A percentile compares a stretch with the other conserved stretches of the same genome.
These are phyloP conservation scores for Ogataea wickerhamii DNA, from an alignment of 805 yeast species.

Conservation along the genomic window DNA sequence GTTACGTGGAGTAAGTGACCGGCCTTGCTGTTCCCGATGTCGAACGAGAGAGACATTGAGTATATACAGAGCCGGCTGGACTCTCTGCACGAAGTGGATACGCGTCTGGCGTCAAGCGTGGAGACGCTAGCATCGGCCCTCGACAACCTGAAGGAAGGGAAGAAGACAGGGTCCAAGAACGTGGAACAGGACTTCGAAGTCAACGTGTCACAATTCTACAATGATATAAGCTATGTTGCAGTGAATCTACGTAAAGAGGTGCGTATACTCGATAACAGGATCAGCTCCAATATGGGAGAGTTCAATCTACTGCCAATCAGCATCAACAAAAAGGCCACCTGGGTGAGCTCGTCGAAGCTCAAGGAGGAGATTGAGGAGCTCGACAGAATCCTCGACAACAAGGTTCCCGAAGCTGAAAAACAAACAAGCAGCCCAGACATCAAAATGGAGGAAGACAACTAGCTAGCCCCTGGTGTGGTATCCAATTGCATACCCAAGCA, in stretches of 20 bases:
- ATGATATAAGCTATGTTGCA: conserved; percentile 54
- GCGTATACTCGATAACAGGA: conserved; percentile 56
- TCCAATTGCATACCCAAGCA: conserved; percentile 7
- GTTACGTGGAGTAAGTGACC: too few species aligned
- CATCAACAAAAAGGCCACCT: conserved; percentile 67
- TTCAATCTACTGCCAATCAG: conserved; percentile 58
- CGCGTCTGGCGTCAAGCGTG: conserved; percentile 46
- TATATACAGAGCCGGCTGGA: conserved; percentile 51
- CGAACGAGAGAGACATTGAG: conserved; percentile 11
- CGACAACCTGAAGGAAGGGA: conserved; percentile 36
- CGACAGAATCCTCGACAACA: conserved; percentile 23
- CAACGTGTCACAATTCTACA: conserved; percentile 48
- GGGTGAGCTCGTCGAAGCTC: conserved; percentile 58
- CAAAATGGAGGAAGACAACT: not conserved
- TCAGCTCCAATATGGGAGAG: conserved; percentile 35
- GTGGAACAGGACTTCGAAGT: conserved; percentile 37
- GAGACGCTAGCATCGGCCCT: conserved; percentile 47
- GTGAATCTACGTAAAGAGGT: conserved; percentile 63
- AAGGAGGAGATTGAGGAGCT: conserved; percentile 41
- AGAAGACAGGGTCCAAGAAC: conserved; percentile 22
- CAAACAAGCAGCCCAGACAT: too few species aligned
- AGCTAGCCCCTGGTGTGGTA: not conserved
- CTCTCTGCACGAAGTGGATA: conserved; percentile 49
- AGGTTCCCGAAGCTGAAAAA: not conserved
- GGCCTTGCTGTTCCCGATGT: too few species aligned